Evolutionary conservation across 2,329 filamentous ascomycete genomes (phyloP).

Genomic region (Lojkania enalia): DNA sequence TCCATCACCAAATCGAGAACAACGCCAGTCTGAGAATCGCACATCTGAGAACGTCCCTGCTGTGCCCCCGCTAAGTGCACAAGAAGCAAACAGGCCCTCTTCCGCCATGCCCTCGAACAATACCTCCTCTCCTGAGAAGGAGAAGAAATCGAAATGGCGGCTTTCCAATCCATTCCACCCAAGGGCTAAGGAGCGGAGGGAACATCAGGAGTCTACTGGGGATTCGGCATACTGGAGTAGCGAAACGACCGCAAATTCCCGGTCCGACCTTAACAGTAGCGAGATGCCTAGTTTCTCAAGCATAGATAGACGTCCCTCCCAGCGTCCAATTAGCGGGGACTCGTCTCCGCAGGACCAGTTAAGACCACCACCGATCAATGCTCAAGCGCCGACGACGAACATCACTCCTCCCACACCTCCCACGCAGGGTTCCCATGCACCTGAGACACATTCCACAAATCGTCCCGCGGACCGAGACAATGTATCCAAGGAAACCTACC

Average conservation of each 20-base stretch:
- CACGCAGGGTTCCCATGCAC: constrained; percentile 2
- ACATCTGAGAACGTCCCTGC: constrained; percentile 27
- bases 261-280: constrained; percentile 27
- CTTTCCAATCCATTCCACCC: constrained; percentile 43
- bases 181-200: constrained; percentile 36
- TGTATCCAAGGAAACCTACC: constrained; percentile 34
- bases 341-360: constrained; percentile 23
- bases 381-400: constrained; percentile 21
- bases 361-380: constrained; percentile 18
- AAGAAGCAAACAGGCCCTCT: constrained; percentile 2
- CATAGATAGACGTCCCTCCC: constrained; percentile 28
- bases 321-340: constrained; percentile 16
- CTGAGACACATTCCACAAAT: background rate
- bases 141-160: constrained; percentile 43
- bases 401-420: constrained; percentile 32
- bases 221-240: constrained; percentile 42
- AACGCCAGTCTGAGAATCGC: constrained; percentile 12
- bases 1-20: constrained; percentile 11
- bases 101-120: constrained; percentile 21
- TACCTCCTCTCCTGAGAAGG: constrained; percentile 30
- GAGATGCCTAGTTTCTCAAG: constrained; percentile 38
- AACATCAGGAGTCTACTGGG: constrained; percentile 21
- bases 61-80: constrained; percentile 20
- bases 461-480: constrained; percentile 26
- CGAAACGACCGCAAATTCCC: constrained; percentile 27